These are phyloP conservation scores for Yamadazyma sp. DNA, from an alignment of 805 yeast species.

Conservation along the genomic window DNA sequence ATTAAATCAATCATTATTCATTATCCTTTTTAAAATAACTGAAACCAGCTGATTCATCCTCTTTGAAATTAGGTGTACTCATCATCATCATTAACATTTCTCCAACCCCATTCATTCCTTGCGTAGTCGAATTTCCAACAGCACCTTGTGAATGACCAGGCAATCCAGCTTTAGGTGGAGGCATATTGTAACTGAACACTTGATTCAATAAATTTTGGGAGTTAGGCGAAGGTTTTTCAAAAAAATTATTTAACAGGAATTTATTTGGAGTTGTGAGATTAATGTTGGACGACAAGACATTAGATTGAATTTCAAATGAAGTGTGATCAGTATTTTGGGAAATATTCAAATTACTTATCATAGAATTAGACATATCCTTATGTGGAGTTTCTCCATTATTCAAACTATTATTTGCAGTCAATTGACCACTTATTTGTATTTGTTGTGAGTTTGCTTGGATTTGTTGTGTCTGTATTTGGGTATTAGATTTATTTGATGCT, in stretches of 20 bases:
- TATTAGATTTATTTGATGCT: not conserved
- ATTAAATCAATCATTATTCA: slow-evolving; percentile 6
- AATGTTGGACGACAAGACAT: slow-evolving; percentile 32
- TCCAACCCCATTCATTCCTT: slow-evolving; percentile 1
- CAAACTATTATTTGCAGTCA: too few relatives aligned
- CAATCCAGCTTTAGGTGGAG: slow-evolving; percentile 26
- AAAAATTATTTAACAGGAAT: slow-evolving; percentile 35
- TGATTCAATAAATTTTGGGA: slow-evolving; percentile 18
- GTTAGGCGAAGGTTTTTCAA: slow-evolving; percentile 39
- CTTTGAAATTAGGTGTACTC: slow-evolving; percentile 47
- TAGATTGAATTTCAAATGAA: slow-evolving; percentile 36
- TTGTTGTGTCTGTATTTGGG: too few relatives aligned
- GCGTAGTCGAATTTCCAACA: too few relatives aligned
- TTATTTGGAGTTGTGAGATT: slow-evolving; percentile 37
- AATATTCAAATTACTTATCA: slow-evolving; percentile 31
- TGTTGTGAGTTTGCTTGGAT: too few relatives aligned
- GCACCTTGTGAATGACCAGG: not conserved
- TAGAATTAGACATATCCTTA: too few relatives aligned
- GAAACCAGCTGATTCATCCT: too few relatives aligned
- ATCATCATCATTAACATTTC: slow-evolving; percentile 41
- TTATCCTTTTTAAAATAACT: too few relatives aligned
- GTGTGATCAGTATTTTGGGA: slow-evolving; percentile 36
- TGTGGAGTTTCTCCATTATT: too few relatives aligned
- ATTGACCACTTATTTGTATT: too few relatives aligned
- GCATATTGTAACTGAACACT: slow-evolving; percentile 22